Percentiles rank a stretch among this genome's conserved stretches.
Conservation (phyloP, 106 monocot species). For the Phalaenopsis aphrodite region DNA sequence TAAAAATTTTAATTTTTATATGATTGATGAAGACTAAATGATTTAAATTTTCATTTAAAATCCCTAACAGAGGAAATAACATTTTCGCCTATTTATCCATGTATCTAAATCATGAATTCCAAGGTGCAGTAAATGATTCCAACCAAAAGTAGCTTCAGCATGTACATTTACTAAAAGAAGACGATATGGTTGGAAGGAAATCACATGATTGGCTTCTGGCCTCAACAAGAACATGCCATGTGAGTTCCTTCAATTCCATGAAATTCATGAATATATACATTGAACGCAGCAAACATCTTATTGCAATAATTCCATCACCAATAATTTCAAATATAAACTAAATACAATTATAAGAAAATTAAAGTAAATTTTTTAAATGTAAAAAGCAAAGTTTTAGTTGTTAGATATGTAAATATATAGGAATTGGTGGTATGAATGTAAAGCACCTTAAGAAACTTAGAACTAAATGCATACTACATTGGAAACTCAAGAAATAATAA, state of each 20-base stretch:
- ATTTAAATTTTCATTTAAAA: too few species aligned
- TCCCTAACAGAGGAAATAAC: too few species aligned
- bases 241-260: background rate
- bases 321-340: background rate
- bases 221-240: slow-evolving; percentile 1
- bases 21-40: too few species aligned
- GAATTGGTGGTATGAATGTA: too few species aligned
- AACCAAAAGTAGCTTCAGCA: background rate
- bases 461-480: background rate
- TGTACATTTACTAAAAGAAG: too few species aligned
- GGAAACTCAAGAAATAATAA: background rate
- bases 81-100: too few species aligned
- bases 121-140: background rate
- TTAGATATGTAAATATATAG: too few species aligned
- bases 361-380: too few species aligned
- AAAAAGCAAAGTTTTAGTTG: too few species aligned
- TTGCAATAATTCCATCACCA: background rate
- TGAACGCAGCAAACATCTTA: background rate
- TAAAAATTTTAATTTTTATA: too few species aligned
- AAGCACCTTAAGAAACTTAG: background rate
- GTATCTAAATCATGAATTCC: background rate
- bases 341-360: too few species aligned
- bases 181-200: background rate
- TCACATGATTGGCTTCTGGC: background rate
- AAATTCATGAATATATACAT: background rate